Evolutionary conservation across 139 green algal genomes (phyloP), one percentile per base, ranked within the genome.

Genomic region (Auxenochlorella pyrenoidosa): DNA sequence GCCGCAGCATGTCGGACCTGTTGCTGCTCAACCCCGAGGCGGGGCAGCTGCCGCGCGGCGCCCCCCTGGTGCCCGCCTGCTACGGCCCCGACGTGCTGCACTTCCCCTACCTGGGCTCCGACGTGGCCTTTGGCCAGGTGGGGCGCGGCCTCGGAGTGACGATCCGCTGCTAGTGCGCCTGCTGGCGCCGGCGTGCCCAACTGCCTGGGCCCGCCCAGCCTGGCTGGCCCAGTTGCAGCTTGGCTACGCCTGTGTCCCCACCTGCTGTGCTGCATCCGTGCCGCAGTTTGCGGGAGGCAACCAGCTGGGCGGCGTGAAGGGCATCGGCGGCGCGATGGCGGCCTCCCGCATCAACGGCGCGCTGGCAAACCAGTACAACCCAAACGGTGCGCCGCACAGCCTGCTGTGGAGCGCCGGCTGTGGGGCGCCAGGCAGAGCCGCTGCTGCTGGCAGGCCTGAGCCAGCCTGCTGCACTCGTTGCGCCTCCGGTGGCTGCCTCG

Each of bases 241-340:
- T n/a, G n/a, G n/a, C n/a, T n/a, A n/a, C n/a, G n/a, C n/a, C n/a
- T n/a, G n/a, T n/a, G n/a, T n/a, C 63, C 30, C 63, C 32, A 36
- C 63, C 26, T 34, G 30, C 63, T 71, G 63, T 22, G 32, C 26
- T 32, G 26, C 66, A 5, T 32, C 32, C 70, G 18, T 79, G 26
- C 73, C 66, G 73, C 73, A 75, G 81, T 88, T 90, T 71, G 65
- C 81, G 0, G 87, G 79, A 21, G 87, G 87, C 40, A 83, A 90
- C 80, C 87, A 90, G 75, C 34, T 66, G 70, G 44, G 51, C 13
- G 87, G 59, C 19, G 10, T 60, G 5, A 71, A 73, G 81, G 82
- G 58, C 68, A 54, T 90, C 41, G 66, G 80, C 4, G 87, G 79
- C 18, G 87, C 80, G 4, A 84, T 88, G 65, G 82, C 85, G 38